Conservation (phyloP, 1,139 yeast species). For the Taiozyma sp. region DNA sequence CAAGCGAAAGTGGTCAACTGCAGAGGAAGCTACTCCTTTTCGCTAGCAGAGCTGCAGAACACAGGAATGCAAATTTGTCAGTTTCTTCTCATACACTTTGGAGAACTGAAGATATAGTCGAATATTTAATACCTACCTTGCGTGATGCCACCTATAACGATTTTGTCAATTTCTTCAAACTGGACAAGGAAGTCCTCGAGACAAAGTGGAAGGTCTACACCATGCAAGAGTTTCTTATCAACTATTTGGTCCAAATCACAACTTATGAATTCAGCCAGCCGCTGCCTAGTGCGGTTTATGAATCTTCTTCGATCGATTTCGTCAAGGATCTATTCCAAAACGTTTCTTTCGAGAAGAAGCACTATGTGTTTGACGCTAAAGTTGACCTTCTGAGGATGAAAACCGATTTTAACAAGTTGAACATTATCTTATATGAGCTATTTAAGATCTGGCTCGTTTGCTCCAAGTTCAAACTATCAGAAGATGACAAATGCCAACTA, state of each 20-base stretch:
- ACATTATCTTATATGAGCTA: slow-evolving; percentile 7
- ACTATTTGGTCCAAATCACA: slow-evolving; percentile 7
- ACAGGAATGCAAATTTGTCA: not conserved
- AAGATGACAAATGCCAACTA: not conserved
- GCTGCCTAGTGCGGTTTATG: not conserved
- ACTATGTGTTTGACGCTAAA: slow-evolving; percentile 5
- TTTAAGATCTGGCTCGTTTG: slow-evolving; percentile 14
- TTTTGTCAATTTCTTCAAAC: slow-evolving; percentile 1
- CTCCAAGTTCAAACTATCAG: slow-evolving; percentile 2
- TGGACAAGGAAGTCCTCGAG: slow-evolving; percentile 11
- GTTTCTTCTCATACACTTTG: not conserved
- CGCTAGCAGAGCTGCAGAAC: slow-evolving; percentile 4
- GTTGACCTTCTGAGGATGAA: slow-evolving; percentile 4
- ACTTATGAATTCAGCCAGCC: not conserved
- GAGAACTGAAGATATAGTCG: not conserved
- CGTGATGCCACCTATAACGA: slow-evolving; percentile 1
- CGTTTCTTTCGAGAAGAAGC: slow-evolving; percentile 7
- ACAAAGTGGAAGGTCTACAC: slow-evolving; percentile 7
- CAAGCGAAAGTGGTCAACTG: slow-evolving; percentile 12
- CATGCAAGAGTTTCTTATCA: slow-evolving; percentile 2
- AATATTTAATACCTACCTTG: not conserved
- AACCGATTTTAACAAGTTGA: slow-evolving; percentile 13
- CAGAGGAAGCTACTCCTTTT: slow-evolving; percentile 12
- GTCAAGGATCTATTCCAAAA: slow-evolving; percentile 10
- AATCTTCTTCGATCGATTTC: not conserved